A percentile compares a stretch with the other conserved stretches of the same genome.
phyloP scores from a whole-genome alignment of 345 rosid genomes.

The Salix dunnii region DNA sequence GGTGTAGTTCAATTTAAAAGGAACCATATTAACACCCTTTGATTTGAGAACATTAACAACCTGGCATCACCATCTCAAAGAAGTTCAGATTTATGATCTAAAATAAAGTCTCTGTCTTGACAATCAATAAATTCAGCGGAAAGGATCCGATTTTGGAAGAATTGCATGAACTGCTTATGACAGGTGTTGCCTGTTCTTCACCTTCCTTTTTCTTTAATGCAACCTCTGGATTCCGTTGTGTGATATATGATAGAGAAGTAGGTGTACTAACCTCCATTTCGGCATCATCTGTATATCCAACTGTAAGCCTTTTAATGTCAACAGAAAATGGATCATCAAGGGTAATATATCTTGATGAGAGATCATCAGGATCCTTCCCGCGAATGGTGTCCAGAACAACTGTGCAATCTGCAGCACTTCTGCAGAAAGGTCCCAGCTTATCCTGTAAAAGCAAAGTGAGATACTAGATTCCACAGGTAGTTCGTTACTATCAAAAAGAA shows the following conservation, averaged over 20 bases:
- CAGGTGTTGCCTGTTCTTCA: neutral
- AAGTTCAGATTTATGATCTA: neutral
- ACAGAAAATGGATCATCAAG: slow-evolving; percentile 66
- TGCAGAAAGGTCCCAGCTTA: slow-evolving; percentile 82
- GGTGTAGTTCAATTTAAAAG: slow-evolving; percentile 65
- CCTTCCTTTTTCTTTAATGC: neutral
- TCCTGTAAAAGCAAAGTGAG: slow-evolving; percentile 44
- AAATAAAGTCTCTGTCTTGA: neutral
- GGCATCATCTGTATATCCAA: slow-evolving; percentile 81
- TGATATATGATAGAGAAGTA: neutral
- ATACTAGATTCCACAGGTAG: neutral
- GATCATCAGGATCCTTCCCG: slow-evolving; percentile 79
- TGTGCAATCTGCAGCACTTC: slow-evolving; percentile 61
- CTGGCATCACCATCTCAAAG: slow-evolving; percentile 32
- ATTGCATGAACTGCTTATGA: neutral
- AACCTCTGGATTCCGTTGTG: neutral
- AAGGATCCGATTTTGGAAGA: neutral
- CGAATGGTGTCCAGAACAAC: slow-evolving; percentile 57
- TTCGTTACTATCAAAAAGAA: neutral
- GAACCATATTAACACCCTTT: slow-evolving; percentile 76
- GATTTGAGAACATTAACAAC: slow-evolving; percentile 65
- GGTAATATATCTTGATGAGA: slow-evolving; percentile 67
- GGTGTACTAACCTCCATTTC: slow-evolving; percentile 67
- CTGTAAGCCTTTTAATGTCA: slow-evolving; percentile 69
- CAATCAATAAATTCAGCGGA: neutral